Evolutionary conservation across 208 protist genomes (phyloP).

Genomic region (Trypanosoma mega): DNA sequence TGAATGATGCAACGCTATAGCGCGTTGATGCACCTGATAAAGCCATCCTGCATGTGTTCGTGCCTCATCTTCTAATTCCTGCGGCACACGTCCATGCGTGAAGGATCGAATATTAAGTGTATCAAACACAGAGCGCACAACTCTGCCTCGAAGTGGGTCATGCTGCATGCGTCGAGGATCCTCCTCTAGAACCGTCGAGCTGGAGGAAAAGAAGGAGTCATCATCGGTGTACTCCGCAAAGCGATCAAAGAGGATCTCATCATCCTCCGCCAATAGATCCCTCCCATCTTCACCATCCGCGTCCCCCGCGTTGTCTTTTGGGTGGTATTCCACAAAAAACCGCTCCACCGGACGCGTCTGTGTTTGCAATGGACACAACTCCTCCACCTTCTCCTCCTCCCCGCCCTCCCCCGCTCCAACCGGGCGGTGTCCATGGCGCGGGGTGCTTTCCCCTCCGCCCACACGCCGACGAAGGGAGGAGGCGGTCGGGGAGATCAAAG

Average conservation of each 20-base stretch:
- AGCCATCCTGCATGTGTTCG: conserved; percentile 55
- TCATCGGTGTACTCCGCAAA: conserved; percentile 92
- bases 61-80: conserved; percentile 51
- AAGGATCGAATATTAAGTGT: conserved; percentile 57
- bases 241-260: conserved; percentile 77
- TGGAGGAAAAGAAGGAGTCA: conserved; percentile 86
- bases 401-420: background rate
- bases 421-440: conserved; percentile 18
- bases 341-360: conserved; percentile 62
- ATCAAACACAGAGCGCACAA: conserved; percentile 60
- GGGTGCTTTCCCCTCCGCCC: background rate
- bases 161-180: conserved; percentile 56
- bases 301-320: conserved; percentile 6
- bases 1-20: conserved; percentile 72
- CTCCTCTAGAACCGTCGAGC: conserved; percentile 54
- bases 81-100: conserved; percentile 54
- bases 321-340: conserved; percentile 78
- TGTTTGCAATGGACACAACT: conserved; percentile 61
- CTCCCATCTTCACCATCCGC: conserved; percentile 2
- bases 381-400: conserved; percentile 38
- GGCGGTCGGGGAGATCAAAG: no score
- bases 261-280: conserved; percentile 36
- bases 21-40: conserved; percentile 78
- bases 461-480: no score
- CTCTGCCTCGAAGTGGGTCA: conserved; percentile 41